Percentiles rank a stretch among this genome's conserved stretches.
Evolutionary conservation across 495 filamentous ascomycete species (phyloP).

Genomic region (Aspergillus cavernicola): DNA sequence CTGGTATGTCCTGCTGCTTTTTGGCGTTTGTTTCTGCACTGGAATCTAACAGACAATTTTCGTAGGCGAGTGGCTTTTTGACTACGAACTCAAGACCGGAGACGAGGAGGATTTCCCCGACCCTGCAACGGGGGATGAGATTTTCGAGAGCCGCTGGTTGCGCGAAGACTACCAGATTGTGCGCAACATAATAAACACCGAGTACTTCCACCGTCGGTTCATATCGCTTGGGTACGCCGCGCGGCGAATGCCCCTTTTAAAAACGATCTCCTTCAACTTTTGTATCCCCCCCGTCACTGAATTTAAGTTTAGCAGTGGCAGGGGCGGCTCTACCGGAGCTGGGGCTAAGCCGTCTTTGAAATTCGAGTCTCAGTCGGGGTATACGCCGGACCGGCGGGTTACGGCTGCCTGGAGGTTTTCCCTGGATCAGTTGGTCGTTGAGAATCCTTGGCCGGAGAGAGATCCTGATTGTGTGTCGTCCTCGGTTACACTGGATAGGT

Average conservation of each 20-base stretch:
- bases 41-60: neutral
- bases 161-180: neutral
- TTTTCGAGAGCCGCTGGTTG: neutral
- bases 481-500: neutral
- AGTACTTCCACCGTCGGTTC: neutral
- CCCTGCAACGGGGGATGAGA: neutral
- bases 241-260: neutral
- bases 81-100: neutral
- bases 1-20: neutral
- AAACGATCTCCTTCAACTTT: neutral
- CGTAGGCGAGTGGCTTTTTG: conserved; percentile 4
- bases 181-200: neutral
- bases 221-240: conserved; percentile 2
- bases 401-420: neutral
- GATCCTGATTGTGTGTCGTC: neutral
- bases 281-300: neutral
- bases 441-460: neutral
- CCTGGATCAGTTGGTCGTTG: neutral
- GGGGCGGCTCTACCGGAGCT: neutral
- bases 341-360: neutral
- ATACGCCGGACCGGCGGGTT: neutral
- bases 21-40: neutral
- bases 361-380: neutral
- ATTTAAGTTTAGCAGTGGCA: neutral
- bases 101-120: neutral